Evolutionary conservation across 2,329 filamentous ascomycete genomes (phyloP).

Genomic region (Helicocarpus griseus): DNA sequence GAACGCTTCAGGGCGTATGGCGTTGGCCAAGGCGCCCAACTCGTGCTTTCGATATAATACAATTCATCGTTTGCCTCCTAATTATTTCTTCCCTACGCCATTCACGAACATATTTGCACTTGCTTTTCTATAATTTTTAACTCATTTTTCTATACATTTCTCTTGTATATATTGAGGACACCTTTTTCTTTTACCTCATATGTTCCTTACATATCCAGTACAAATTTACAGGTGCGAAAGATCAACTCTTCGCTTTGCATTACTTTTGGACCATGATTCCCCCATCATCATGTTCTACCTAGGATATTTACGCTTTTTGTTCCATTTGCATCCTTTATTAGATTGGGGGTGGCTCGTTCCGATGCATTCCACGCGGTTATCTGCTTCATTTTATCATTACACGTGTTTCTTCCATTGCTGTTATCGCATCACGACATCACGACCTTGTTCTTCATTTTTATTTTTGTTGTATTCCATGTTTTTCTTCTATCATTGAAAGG

Average conservation of each 20-base stretch:
- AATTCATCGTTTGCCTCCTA: not conserved
- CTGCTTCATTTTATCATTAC: constrained; percentile 14
- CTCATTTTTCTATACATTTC: constrained; percentile 3
- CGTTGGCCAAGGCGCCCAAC: constrained; percentile 42
- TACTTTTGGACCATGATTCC: too few relatives aligned
- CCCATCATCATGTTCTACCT: not conserved
- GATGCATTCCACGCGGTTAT: constrained; percentile 14
- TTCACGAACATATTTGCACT: constrained; percentile 10
- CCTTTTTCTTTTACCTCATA: constrained; percentile 4
- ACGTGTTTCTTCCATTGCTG: not conserved
- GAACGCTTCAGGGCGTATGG: constrained; percentile 65
- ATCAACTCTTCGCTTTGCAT: not conserved
- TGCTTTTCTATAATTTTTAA: constrained; percentile 17
- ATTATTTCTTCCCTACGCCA: not conserved
- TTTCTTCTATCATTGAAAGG: not conserved
- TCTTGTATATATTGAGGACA: not conserved
- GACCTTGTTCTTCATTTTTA: not conserved
- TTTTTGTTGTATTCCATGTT: not conserved
- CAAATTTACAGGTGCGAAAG: not conserved
- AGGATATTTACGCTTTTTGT: not conserved
- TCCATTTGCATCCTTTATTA: not conserved
- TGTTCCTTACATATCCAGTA: too few relatives aligned
- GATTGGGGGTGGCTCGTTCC: not conserved
- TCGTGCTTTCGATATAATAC: constrained; percentile 54
- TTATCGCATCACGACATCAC: constrained; percentile 9